Base-by-base conservation (phyloP, 2,329 filamentous ascomycete species). In the Fusarium sp. region DNA sequence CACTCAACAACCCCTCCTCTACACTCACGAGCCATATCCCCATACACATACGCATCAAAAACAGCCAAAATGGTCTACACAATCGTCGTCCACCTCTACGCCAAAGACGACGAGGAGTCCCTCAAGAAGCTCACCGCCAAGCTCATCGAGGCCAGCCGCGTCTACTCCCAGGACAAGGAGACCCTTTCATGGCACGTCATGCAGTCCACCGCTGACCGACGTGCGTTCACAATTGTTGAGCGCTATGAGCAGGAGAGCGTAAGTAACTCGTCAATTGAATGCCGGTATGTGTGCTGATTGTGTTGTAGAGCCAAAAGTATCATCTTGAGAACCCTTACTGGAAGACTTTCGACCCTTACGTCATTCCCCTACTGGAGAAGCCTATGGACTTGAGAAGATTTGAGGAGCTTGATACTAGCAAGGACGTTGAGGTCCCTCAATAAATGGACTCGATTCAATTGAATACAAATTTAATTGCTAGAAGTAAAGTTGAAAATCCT, bases 341-440 rank as follows among this genome's bases (percentile, higher is more conserved):
- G 90, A 87, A 92, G 84, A 93, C 91, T 2, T 93, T 94, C 76
- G 91, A 93, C 79, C 90, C 91, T 10, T 93, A 93, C 76, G 91
- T 94, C 35, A 84, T 89, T 52, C 92, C 92, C 6, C 78, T 94
- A 64, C 82, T 94, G 56, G 91, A 90, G 73, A 86, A 86, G 78
- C 85, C 87, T 14, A 93, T 93, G 91, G 92, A 94, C 79, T 79
- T 94, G 69, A 84, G 91, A 60, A 84, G 92, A 49, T 87, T 89
- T 71, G 89, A 93, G 79, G 92, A 94, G 81, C 80, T 92, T 76
- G 89, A 91, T 70, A 89, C 87, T 12, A 85, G 81, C 72, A 83
- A 84, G 76, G 84, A 84, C 35, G 84, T 85, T 12, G 81, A 80
- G 46, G 84, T 85, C 10, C 83, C 77, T 4, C 39, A 78, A 61